These are phyloP conservation scores for Rhizomucor miehei DNA, from an alignment of 371 early-diverging fungal genomes.

Conservation along the genomic window DNA sequence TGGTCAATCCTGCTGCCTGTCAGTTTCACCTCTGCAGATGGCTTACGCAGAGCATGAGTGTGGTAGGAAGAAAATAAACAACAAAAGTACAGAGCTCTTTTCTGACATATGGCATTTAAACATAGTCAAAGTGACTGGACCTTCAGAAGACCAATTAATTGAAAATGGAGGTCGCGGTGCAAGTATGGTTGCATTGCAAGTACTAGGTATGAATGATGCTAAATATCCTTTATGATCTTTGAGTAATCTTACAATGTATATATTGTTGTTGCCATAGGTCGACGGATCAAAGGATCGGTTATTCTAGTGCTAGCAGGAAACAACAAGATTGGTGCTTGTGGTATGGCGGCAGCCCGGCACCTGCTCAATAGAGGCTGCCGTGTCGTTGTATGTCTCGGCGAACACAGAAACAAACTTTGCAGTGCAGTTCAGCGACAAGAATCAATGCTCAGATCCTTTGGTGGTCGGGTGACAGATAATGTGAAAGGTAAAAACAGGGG, in stretches of 20 bases:
- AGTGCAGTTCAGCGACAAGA: conserved; percentile 40
- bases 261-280: conserved; percentile 29
- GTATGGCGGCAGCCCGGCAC: conserved; percentile 68
- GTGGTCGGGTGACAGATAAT: conserved; percentile 14
- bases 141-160: conserved; percentile 64
- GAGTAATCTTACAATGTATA: neutral
- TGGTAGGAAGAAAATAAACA: conserved; percentile 16
- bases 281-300: conserved; percentile 55
- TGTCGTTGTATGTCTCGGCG: conserved; percentile 62
- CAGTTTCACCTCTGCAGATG: conserved; percentile 63
- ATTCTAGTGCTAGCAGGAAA: conserved; percentile 73
- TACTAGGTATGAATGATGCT: conserved; percentile 36
- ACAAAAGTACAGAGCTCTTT: neutral
- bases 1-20: conserved; percentile 42
- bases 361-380: conserved; percentile 71
- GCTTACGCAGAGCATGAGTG: conserved; percentile 65
- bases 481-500: conserved; percentile 1
- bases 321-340: conserved; percentile 71
- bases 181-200: conserved; percentile 65
- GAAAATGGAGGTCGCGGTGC: conserved; percentile 82
- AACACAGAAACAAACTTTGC: conserved; percentile 30
- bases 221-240: neutral
- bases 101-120: neutral
- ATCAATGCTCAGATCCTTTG: conserved; percentile 27
- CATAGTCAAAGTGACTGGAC: conserved; percentile 50